Base-by-base conservation (phyloP, 306 rosid species). In the Senna siamea region DNA sequence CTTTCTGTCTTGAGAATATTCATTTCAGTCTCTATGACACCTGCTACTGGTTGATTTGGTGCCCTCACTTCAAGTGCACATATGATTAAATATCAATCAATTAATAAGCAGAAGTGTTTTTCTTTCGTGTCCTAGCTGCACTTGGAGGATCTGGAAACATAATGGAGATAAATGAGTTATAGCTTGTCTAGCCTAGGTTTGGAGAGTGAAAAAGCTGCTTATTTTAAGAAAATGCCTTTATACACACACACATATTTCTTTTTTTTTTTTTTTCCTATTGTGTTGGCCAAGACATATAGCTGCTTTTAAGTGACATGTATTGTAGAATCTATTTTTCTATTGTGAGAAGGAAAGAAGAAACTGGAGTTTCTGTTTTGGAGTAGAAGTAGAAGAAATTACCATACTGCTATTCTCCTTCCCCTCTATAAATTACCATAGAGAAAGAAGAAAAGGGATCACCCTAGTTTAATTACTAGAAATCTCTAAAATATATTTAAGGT, bases 401-500 rank as follows among this genome's bases (percentile, higher is more conserved):
- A 26, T 26, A 26, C 30, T 26, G 30, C 30, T 26, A 26, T 26
- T 26, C 30, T 3, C n/a, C n/a, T n/a, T 26, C 30, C 3, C 30
- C 30, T 26, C 30, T 26, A 26, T 26, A 26, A 26, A 1, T 26
- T 26, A 26, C 30, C 30, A 26, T 9, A 50, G 70, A 18, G 68
- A 46, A 30, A 61, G 40, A 53, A 59, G 63, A 59, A 35, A 26
- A 32, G 18, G 52, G 38, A 26, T 65, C 37, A 35, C 28, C 55
- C 40, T 17, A 23, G 35, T 38, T 11, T 60, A 26, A 37, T 59
- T 74, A 17, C 60, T 32, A 9, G 53, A 53, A 68, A 57, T 9
- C 75, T 66, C 47, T 43, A 20, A 37, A 37, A 46, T 35, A 20
- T 56, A 20, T 61, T 72, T 46, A 28, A 60, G 71, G 43, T 47